Evolutionary conservation across 1,284 basidiomycete genomes (phyloP), one percentile per base, ranked within the genome.

Genomic region (Boletellus sp.): DNA sequence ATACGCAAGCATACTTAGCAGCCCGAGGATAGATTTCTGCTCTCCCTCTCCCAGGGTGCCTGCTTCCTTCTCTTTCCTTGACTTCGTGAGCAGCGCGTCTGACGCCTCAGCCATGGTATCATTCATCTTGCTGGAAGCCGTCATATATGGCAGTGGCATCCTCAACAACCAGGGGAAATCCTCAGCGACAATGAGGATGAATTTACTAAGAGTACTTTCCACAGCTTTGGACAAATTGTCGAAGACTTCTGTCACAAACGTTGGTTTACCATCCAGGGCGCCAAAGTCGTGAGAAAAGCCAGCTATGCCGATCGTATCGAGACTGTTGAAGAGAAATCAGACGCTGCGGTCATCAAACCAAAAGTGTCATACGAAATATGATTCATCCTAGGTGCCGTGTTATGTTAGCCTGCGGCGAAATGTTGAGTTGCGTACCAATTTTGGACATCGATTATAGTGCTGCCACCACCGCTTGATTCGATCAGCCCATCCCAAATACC

Each of bases 281-380:
- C 71, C 71, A 53, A 83, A 82, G 52, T 81, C 71, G 56, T 82
- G 77, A 3, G 74, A 73, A 53, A 84, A 83, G 0, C 79, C 80
- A 0, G 78, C 77, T 39, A 82, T 78, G 2, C 82, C 80, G 44
- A 83, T 71, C 3, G 73, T 74, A 58, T 83, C 80, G 7, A 82
- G 69, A 1, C 79, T 80, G 47, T 8, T 26, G 5, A 11, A 22
- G 10, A 3, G 3, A 16, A 4, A 76, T 79, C 3, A 49, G 33
- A 33, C 5, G 4, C 6, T 17, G 17, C 8, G 22, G 30, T 6
- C 22, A 21, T 17, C 11, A 27, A 23, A 10, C 74, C 0, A 22
- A 34, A 27, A 22, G 51, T 16, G 0, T 55, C 73, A 26, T 57
- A 77, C 76, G 77, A 70, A 17, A 77, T 61, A 17, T 60, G 63